These are phyloP conservation scores for Coemansia asiatica DNA, from an alignment of 192 early-diverging fungal genomes.

Conservation along the genomic window DNA sequence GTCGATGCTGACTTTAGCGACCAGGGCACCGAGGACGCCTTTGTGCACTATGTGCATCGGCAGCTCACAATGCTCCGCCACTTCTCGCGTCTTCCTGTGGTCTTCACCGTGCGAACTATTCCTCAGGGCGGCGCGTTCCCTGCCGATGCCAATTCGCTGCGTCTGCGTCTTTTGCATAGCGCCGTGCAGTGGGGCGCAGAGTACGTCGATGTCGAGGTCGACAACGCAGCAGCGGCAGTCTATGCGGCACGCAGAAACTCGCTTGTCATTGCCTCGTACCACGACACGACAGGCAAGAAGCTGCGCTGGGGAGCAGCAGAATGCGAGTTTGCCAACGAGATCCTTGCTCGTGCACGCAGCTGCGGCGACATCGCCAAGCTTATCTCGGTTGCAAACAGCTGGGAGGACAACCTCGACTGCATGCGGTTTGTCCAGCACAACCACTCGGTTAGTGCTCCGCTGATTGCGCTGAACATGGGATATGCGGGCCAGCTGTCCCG, in stretches of 20 bases:
- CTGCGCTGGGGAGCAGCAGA: constrained; percentile 37
- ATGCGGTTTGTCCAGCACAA: constrained; percentile 64
- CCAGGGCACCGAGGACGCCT: constrained; percentile 15
- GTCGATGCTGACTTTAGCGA: constrained; percentile 21
- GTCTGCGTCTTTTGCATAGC: constrained; percentile 64
- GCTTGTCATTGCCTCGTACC: constrained; percentile 85
- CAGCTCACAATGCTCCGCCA: constrained; percentile 78
- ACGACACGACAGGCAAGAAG: constrained; percentile 67
- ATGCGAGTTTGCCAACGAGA: constrained; percentile 45
- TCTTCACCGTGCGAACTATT: constrained; percentile 89
- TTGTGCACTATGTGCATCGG: constrained; percentile 66
- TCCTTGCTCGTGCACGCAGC: constrained; percentile 52
- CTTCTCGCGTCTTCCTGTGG: constrained; percentile 72
- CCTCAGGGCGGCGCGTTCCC: constrained; percentile 88
- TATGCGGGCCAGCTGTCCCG: constrained; percentile 84
- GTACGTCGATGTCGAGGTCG: constrained; percentile 87
- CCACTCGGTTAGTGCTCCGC: constrained; percentile 52
- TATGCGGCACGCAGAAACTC: constrained; percentile 52
- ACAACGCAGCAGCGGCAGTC: constrained; percentile 9
- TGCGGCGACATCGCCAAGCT: constrained; percentile 90
- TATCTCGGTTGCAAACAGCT: constrained; percentile 72
- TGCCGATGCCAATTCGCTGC: constrained; percentile 57
- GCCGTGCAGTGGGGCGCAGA: constrained; percentile 89
- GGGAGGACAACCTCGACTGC: constrained; percentile 84
- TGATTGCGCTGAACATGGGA: constrained; percentile 97